Conservation (phyloP, 2,329 filamentous ascomycete genomes). For the Fusarium poae region DNA sequence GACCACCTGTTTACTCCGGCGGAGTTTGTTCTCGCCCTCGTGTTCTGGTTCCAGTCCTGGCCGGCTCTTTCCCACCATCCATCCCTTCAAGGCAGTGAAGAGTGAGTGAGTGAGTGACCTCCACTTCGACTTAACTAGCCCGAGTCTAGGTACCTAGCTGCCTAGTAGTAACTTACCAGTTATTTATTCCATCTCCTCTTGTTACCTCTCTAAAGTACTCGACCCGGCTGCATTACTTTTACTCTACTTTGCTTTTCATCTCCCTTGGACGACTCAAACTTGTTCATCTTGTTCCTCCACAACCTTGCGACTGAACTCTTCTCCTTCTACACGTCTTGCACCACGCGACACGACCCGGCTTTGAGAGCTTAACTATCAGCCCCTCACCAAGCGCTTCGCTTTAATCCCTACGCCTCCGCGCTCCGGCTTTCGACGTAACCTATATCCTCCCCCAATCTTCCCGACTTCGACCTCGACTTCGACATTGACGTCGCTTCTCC, state of each 20-base stretch:
- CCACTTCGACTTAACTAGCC: slow-evolving; percentile 10
- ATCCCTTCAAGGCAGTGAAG: slow-evolving; percentile 7
- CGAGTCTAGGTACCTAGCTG: too few relatives aligned
- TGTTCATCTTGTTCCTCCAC: slow-evolving; percentile 8
- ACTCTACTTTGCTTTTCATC: slow-evolving; percentile 6
- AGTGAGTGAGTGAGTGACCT: slow-evolving; percentile 28
- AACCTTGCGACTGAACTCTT: slow-evolving; percentile 21
- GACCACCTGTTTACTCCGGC: background rate
- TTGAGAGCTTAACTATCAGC: slow-evolving; percentile 37
- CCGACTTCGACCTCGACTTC: slow-evolving; percentile 7
- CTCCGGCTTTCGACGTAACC: slow-evolving; percentile 34
- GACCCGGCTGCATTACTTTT: slow-evolving; percentile 6
- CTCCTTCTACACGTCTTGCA: slow-evolving; percentile 25
- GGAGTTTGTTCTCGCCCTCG: slow-evolving; percentile 15
- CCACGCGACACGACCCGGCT: slow-evolving; percentile 40
- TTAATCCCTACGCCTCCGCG: slow-evolving; percentile 28
- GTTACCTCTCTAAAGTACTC: slow-evolving; percentile 8
- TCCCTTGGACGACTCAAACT: slow-evolving; percentile 3
- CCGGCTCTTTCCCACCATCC: slow-evolving; percentile 14
- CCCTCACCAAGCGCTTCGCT: slow-evolving; percentile 40
- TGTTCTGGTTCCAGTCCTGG: background rate
- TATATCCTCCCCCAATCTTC: slow-evolving; percentile 24
- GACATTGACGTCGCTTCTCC: slow-evolving; percentile 12
- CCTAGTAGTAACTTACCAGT: slow-evolving; percentile 10
- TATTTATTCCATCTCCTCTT: slow-evolving; percentile 31